Evolutionary conservation across 148 eudicot genomes (phyloP).

Genomic region (Polygonum maritimum): DNA sequence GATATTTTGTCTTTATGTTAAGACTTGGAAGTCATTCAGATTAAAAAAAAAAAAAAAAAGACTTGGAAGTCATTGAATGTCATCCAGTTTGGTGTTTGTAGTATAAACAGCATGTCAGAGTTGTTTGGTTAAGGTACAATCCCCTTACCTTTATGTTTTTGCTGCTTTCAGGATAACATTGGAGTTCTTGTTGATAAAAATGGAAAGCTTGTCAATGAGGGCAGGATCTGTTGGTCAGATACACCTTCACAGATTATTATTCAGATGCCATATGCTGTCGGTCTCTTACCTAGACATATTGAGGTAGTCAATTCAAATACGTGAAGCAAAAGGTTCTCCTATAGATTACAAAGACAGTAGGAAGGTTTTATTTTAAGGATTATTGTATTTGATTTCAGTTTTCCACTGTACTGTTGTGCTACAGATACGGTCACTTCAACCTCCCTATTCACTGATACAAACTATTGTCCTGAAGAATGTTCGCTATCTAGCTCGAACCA

Average conservation of each 20-base stretch:
- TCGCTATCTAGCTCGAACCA: slow-evolving; percentile 52
- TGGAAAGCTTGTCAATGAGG: slow-evolving; percentile 92
- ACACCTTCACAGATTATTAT: slow-evolving; percentile 70
- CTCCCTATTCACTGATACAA: slow-evolving; percentile 89
- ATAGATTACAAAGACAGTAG: background rate
- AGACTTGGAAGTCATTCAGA: background rate
- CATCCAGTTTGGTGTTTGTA: background rate
- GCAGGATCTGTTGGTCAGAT: slow-evolving; percentile 96
- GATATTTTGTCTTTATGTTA: too few species aligned
- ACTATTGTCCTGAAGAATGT: slow-evolving; percentile 86
- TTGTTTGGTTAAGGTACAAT: background rate
- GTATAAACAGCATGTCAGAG: background rate
- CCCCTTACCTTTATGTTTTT: slow-evolving; percentile 7
- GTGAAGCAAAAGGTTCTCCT: background rate
- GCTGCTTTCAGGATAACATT: slow-evolving; percentile 73
- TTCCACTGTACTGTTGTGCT: slow-evolving; percentile 20
- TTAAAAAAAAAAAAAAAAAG: background rate
- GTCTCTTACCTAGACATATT: slow-evolving; percentile 84
- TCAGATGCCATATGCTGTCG: slow-evolving; percentile 86
- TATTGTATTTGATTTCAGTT: background rate
- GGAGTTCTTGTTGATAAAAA: slow-evolving; percentile 93
- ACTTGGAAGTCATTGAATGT: background rate
- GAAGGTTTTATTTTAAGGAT: background rate
- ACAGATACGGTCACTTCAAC: slow-evolving; percentile 94
- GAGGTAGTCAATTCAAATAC: slow-evolving; percentile 44